Evolutionary conservation across 2,329 filamentous ascomycete genomes (phyloP).

Genomic region (Trichoderma koningiopsis): DNA sequence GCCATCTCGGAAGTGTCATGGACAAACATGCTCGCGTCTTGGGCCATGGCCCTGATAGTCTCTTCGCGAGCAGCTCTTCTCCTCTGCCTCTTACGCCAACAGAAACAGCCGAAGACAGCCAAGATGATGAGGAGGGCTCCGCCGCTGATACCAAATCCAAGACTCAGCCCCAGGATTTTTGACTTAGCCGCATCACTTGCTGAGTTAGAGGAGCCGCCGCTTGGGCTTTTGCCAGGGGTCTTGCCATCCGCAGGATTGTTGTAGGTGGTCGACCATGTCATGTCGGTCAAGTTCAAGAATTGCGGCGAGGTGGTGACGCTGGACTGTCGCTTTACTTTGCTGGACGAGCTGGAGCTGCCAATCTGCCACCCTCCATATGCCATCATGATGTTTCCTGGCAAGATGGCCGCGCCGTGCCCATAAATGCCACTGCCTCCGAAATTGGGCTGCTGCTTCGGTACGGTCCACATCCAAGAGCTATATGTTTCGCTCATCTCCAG

Average conservation of each 20-base stretch:
- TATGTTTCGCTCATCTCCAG: constrained; percentile 75
- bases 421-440: constrained; percentile 55
- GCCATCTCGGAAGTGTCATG: constrained; percentile 51
- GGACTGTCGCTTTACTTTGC: constrained; percentile 40
- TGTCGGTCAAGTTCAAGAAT: constrained; percentile 62
- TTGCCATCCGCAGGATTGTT: constrained; percentile 44
- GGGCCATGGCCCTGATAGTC: constrained; percentile 51
- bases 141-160: constrained; percentile 67
- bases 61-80: constrained; percentile 47
- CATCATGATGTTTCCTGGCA: constrained; percentile 71
- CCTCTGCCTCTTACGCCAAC: constrained; percentile 50
- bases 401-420: constrained; percentile 63
- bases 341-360: constrained; percentile 34
- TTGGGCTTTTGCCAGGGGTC: neutral
- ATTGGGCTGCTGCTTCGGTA: constrained; percentile 55
- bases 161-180: constrained; percentile 56
- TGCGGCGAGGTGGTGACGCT: constrained; percentile 35
- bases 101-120: constrained; percentile 51
- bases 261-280: constrained; percentile 56
- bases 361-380: constrained; percentile 65
- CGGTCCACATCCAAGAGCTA: constrained; percentile 71
- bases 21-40: constrained; percentile 52
- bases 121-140: constrained; percentile 51
- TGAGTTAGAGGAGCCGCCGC: constrained; percentile 32
- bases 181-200: constrained; percentile 29